Evolutionary conservation across 2,329 filamentous ascomycete species (phyloP), one percentile per base, ranked within the genome.

Genomic region (Colletotrichum salicis): DNA sequence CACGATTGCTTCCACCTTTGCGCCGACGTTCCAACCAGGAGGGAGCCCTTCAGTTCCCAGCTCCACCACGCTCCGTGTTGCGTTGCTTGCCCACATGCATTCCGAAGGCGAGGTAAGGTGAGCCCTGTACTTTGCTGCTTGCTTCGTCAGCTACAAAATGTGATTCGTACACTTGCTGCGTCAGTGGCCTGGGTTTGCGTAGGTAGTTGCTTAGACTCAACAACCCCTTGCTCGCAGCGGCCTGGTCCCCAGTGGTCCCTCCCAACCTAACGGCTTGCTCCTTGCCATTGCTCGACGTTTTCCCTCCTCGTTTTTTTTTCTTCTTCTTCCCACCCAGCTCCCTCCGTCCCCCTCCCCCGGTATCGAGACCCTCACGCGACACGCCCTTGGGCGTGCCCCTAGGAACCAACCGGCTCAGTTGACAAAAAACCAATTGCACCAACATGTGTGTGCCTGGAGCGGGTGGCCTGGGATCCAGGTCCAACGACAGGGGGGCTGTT

Each of bases 381-480:
- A 41, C 29, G 12, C 27, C 29, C 55, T 29, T 41, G 31, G 52
- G 51, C 19, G 60, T 52, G 52, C 29, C 13, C 13, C 51, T 37
- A n/a, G 6, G 22, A n/a, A 41, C 24, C 45, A 37, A 41, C 57
- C 35, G 24, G 63, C 57, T 13, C 29, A 45, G 35, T 48, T 31
- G 48, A 61, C 48, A 65, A 62, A 55, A 55, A 69, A 27, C 10
- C 51, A 64, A 69, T 15, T 59, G 52, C 54, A 33, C 27, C 64
- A 37, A 48, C 15, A 48, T 48, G 8, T 48, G 41, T 68, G 69
- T 54, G 27, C 59, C 69, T 71, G 51, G 55, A 56, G 59, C 45
- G 64, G 64, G 24, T 64, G 65, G 35, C 69, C 59, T 69, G 54
- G 11, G n/a, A 64, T 59, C 31, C 54, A 69, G 59, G 45, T 59